Base-by-base conservation (phyloP, 345 rosid species). In the Lenwebbia sp. region DNA sequence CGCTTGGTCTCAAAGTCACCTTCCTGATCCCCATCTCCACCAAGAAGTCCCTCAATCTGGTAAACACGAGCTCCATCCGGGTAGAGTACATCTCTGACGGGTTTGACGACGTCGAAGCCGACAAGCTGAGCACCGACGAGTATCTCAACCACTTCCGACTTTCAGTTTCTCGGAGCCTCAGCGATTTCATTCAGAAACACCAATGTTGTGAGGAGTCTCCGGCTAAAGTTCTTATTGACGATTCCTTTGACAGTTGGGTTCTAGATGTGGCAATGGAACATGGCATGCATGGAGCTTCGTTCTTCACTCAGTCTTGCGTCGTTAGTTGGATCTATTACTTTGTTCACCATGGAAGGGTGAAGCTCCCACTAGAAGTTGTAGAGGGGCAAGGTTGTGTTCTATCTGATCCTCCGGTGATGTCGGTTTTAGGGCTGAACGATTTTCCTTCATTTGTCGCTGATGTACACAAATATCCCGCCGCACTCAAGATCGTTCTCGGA, bases 1-100 rank as follows among this genome's bases (percentile, higher is more conserved):
- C 91, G 91, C 52, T 88, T 93, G 74, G 94, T 76, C 88, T 90
- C 30, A 91, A 87, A 9, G 88, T 88, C 76, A 92, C 92, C n/a
- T 70, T 90, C 7, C 41, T 90, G 85, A 41, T 87, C 58, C 89
- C 90, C 87, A 86, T 54, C 10, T 51, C 85, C 83, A 53, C 57
- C 47, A 62, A 15, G 90, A 91, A 44, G 86, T 87, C 60, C 91
- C 90, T 25, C 54, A 82, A 37, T 89, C 85, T 84, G 89, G 92
- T 12, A 91, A 87, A 83, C 86, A 83, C 47, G 7, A 25, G 30
- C 60, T 85, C 88, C 83, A 84, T 93, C 84, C 22, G 82, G 53
- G 54, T 89, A 22, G 87, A 82, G 37, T 83, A 90, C 53, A 76
- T 93, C 28, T 88, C 86, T 8, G 92, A 91, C 5, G 89, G 90